Conservation (phyloP, 306 rosid genomes). For the Casuarina cunninghamiana region DNA sequence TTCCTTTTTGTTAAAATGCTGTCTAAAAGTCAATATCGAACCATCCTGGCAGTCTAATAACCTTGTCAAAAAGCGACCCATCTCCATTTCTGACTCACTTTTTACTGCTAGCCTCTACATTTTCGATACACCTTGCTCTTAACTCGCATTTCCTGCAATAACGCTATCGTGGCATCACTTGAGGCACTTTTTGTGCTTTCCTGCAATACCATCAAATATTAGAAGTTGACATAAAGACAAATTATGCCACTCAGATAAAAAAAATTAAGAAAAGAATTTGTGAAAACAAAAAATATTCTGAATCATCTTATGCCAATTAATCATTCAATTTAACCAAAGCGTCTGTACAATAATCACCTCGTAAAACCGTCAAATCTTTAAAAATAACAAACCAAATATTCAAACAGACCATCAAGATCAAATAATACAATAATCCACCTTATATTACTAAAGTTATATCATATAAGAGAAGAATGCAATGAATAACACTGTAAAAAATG, state of each 20-base stretch:
- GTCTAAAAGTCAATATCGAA: background rate
- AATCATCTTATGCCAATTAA: background rate
- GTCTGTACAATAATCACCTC: too few species aligned
- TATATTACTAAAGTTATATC: background rate
- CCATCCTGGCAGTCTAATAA: background rate
- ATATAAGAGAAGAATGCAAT: background rate
- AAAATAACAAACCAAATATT: background rate
- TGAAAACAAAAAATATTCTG: too few species aligned
- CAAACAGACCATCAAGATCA: background rate
- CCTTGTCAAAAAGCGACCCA: background rate
- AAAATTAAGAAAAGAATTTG: too few species aligned
- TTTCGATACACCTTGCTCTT: background rate
- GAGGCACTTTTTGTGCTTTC: background rate
- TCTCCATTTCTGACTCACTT: too few species aligned
- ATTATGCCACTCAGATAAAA: too few species aligned
- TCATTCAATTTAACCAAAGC: too few species aligned
- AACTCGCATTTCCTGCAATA: background rate
- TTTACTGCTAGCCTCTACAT: background rate
- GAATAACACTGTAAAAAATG: background rate
- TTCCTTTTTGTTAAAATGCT: background rate
- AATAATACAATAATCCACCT: background rate
- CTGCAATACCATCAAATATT: constrained; percentile 4
- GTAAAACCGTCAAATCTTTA: background rate
- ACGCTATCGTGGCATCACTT: background rate
- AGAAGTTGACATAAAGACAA: too few species aligned